Base-by-base conservation (phyloP, 2,329 filamentous ascomycete species). In the Scortechinia acanthostroma region DNA sequence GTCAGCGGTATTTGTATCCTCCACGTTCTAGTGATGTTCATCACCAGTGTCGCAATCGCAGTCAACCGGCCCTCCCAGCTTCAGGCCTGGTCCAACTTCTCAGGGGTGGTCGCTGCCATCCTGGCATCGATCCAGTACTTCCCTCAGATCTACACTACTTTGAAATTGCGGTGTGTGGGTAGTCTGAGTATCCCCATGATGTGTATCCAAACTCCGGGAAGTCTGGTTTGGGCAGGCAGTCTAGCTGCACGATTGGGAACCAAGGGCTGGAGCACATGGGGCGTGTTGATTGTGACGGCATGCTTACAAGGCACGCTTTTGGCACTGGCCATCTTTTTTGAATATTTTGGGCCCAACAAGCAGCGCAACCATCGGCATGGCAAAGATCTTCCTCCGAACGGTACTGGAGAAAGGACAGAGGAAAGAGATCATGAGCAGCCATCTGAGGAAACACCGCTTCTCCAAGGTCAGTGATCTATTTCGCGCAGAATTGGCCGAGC, bases 211-310 rank as follows among this genome's bases (percentile, higher is more conserved):
- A 86, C 83, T 0, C 84, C 84, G 0, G 84, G 84, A 1, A 80
- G 79, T 54, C 80, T 87, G 55, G 66, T 88, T 3, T 88, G 83
- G 69, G 81, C 83, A 0, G 74, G 71, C 2, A 86, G 80, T 56
- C 60, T 88, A 42, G 77, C 76, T 4, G 71, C 72, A 13, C 70
- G 83, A 47, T 64, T 86, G 28, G 84, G 84, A 0, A 61, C 61
- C n/a, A 71, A 74, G 42, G 83, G 83, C 0, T 88, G 84, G 84
- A 87, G 83, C 57, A 77, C 80, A 2, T 88, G 84, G 84, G 74
- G 81, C 1, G 70, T 87, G 2, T 83, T 83, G 56, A 69, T 86
- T 37, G 74, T 88, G 5, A 86, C 83, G 0, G 84, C 83, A 1
- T 64, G 67, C 47, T 57, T 88, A 51, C 84, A 88, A 57, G 82